Base-by-base conservation (phyloP, 2,329 filamentous ascomycete genomes). In the Colletotrichum acutatum region DNA sequence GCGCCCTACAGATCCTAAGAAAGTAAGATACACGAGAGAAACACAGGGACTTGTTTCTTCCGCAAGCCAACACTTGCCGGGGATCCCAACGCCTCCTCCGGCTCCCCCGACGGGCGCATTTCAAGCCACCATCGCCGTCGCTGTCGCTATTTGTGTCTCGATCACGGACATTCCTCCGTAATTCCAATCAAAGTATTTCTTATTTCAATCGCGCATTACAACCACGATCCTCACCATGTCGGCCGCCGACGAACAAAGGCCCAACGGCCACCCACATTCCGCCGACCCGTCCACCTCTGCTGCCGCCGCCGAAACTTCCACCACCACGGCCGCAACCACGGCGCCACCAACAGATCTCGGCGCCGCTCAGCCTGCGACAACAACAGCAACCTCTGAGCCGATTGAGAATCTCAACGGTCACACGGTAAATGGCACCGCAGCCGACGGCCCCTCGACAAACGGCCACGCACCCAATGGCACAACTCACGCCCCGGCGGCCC, bases 251-350 rank as follows among this genome's bases (percentile, higher is more conserved):
- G 66, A 73, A 22, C 71, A 70, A 61, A 49, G 71, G 61, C 71
- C 66, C 61, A 73, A 73, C 49, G 71, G 71, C 14, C 71, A 66
- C n/a, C 46, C 66, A 37, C 60, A 64, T 26, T 49, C 71, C 32
- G 65, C 57, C 42, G 37, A 30, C 19, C 49, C 49, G 16, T 37
- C 57, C 4, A 56, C 65, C 42, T 42, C 58, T 14, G 32, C 59
- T 30, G 66, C 52, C 58, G 66, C 53, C 26, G 26, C 52, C 32
- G 61, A 22, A 28, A 59, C 63, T 56, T 66, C 66, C 54, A 73
- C 58, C 57, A 14, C 71, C 60, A 57, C 53, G 32, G 22, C 52
- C 24, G 12, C 42, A 49, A 49, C 19, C 3, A n/a, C 52, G 46
- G 61, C 46, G 46, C 46, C n/a, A 19, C 46, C 22, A 6, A 22